Evolutionary conservation across 345 rosid species (phyloP).

Genomic region (Corymbia maculata): DNA sequence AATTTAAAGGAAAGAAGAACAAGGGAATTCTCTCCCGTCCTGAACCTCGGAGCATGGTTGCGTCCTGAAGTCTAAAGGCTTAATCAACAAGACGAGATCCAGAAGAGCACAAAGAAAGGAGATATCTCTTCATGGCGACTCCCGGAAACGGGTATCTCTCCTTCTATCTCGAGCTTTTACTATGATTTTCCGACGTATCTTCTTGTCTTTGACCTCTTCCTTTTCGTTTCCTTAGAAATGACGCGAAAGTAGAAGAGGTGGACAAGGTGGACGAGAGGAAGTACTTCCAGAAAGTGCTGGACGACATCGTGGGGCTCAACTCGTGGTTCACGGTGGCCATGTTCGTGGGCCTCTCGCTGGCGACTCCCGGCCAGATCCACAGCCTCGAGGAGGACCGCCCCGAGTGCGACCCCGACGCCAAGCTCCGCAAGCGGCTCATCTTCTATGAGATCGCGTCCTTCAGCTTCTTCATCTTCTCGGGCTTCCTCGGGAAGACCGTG

Average conservation of each 20-base stretch:
- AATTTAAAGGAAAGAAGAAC: not conserved
- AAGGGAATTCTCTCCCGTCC: not conserved
- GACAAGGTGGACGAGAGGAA: not conserved
- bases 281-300: constrained; percentile 4
- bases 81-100: not conserved
- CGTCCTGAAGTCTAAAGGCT: not conserved
- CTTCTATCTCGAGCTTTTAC: not conserved
- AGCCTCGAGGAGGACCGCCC: not conserved
- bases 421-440: not conserved
- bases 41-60: not conserved
- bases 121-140: not conserved
- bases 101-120: not conserved
- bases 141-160: not conserved
- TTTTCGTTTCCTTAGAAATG: not conserved
- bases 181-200: not conserved
- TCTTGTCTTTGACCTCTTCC: not conserved
- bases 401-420: not conserved
- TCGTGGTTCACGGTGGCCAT: constrained; percentile 4
- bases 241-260: not conserved
- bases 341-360: constrained; percentile 5
- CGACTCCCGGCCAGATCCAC: not conserved
- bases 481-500: constrained; percentile 5
- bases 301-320: constrained; percentile 6
- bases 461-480: constrained; percentile 8
- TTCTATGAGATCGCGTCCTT: constrained; percentile 5